Evolutionary conservation across 2,329 filamentous ascomycete genomes (phyloP), one percentile per base, ranked within the genome.

Genomic region (Hypoxylon sp.): DNA sequence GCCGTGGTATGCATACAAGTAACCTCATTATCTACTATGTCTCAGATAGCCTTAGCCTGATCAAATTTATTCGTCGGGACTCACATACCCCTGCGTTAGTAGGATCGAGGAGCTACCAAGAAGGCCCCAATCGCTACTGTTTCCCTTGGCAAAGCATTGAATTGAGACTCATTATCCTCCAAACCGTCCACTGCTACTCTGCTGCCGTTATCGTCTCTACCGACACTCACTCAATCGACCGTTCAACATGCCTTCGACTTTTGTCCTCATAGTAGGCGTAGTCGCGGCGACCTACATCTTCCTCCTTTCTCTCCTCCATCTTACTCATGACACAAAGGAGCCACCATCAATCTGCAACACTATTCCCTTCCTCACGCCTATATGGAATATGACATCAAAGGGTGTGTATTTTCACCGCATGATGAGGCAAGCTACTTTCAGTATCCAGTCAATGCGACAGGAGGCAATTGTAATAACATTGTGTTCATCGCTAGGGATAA

Each of bases 341-440:
- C 67, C 70, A 1, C 67, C 65, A 1, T 31, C 46, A 22, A 37
- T 70, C 9, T 31, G 50, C 3, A 67, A 47, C 13, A 11, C 52
- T 1, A 62, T 72, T 17, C 67, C 67, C 13, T 72, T 72, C 35
- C 11, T 68, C 2, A 65, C 61, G 5, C 64, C 67, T 5, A 24
- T 65, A 14, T 42, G 55, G 24, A 35, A 29, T 1, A 65, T 68
- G 65, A 35, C 26, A 29, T 22, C 46, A 24, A 50, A 63, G 33
- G 58, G 19, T 46, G 31, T 55, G 17, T n/a, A 24, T 11, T 67
- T 57, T 31, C 24, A 65, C 17, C 1, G 3, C n/a, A 19, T 50
- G 1, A 39, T 63, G 59, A 63, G 55, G 62, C 54, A 14, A 33
- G 42, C 33, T 10, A 31, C 50, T 37, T 2, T 1, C 4, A 13